phyloP scores from a whole-genome alignment of 2,329 filamentous ascomycete genomes.

The Thielaviopsis punctulata region DNA sequence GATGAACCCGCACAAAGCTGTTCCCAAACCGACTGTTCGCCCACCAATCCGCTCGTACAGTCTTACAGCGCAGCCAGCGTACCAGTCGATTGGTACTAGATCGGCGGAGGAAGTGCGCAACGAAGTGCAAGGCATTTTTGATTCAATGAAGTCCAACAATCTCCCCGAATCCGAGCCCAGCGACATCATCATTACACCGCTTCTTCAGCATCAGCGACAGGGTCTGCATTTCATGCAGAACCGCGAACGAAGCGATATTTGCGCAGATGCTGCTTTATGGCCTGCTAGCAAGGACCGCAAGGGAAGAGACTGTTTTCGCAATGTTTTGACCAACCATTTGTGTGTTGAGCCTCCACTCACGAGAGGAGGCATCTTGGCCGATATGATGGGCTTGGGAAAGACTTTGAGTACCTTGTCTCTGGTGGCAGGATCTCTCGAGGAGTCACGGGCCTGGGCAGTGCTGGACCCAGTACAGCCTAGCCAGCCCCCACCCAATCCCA shows the following conservation, averaged over 20 bases:
- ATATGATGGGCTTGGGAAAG: slow-evolving; percentile 84
- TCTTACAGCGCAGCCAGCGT: slow-evolving; percentile 14
- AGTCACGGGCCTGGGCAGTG: slow-evolving; percentile 44
- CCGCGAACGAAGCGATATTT: slow-evolving; percentile 50
- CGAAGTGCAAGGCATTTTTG: slow-evolving; percentile 76
- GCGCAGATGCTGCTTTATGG: slow-evolving; percentile 61
- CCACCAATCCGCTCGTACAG: slow-evolving; percentile 20
- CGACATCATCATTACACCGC: slow-evolving; percentile 40
- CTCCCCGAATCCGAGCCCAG: slow-evolving; percentile 57
- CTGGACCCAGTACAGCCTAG: slow-evolving; percentile 33
- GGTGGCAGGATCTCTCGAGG: slow-evolving; percentile 45
- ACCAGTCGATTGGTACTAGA: slow-evolving; percentile 23
- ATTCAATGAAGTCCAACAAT: slow-evolving; percentile 61
- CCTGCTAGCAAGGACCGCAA: slow-evolving; percentile 32
- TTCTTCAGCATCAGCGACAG: slow-evolving; percentile 80
- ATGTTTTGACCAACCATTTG: slow-evolving; percentile 67
- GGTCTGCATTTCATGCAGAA: slow-evolving; percentile 72
- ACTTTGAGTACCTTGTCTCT: slow-evolving; percentile 74
- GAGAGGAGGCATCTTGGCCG: slow-evolving; percentile 57
- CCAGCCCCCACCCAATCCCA: slow-evolving; percentile 22
- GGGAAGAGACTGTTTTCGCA: slow-evolving; percentile 34
- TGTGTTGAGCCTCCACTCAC: slow-evolving; percentile 42
- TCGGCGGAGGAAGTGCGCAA: slow-evolving; percentile 74
- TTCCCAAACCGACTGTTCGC: slow-evolving; percentile 22
- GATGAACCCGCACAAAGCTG: slow-evolving; percentile 50